Conservation (phyloP, 2,329 filamentous ascomycete genomes). For the Coleophoma eucalyptorum region DNA sequence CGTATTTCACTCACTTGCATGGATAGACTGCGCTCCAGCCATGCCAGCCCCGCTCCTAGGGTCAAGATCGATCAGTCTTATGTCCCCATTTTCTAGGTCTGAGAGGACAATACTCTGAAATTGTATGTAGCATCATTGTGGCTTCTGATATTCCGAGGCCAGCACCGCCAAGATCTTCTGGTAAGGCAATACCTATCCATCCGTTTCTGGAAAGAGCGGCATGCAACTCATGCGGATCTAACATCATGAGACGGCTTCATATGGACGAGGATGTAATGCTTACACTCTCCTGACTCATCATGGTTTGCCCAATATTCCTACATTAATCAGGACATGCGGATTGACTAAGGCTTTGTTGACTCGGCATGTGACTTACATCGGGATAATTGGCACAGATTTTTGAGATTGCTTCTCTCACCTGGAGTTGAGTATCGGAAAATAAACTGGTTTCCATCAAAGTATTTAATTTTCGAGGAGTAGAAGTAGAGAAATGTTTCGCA, state of each 20-base stretch:
- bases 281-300: slow-evolving; percentile 60
- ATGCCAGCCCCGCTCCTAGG: slow-evolving; percentile 69
- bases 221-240: slow-evolving; percentile 70
- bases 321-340: background rate
- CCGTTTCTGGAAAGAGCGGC: slow-evolving; percentile 69
- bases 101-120: slow-evolving; percentile 47
- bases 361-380: slow-evolving; percentile 35
- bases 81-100: too few relatives aligned
- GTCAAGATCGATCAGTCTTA: too few relatives aligned
- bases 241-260: too few relatives aligned
- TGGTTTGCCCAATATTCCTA: slow-evolving; percentile 69
- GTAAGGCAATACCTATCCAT: slow-evolving; percentile 78
- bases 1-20: slow-evolving; percentile 40
- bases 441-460: slow-evolving; percentile 66
- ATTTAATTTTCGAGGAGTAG: slow-evolving; percentile 14
- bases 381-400: slow-evolving; percentile 69
- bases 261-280: background rate
- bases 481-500: slow-evolving; percentile 13
- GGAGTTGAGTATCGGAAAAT: slow-evolving; percentile 70
- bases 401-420: slow-evolving; percentile 65
- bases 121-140: slow-evolving; percentile 83
- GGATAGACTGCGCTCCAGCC: slow-evolving; percentile 61
- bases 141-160: slow-evolving; percentile 78
- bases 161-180: slow-evolving; percentile 69
- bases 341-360: background rate